A percentile compares a stretch with the other conserved stretches of the same genome.
Evolutionary conservation across 306 rosid genomes (phyloP).

Genomic region (Purshia tridentata): DNA sequence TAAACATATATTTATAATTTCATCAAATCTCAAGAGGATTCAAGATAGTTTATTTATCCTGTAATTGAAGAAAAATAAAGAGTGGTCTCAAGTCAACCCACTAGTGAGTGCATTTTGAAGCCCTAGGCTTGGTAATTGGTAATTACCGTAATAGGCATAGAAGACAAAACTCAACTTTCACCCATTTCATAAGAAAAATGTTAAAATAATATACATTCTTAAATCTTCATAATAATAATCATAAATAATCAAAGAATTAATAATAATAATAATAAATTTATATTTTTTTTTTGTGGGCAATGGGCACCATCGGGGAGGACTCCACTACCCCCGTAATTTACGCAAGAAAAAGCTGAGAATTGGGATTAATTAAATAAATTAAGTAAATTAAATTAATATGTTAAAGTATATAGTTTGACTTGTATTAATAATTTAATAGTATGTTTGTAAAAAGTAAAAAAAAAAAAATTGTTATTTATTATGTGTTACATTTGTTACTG

Average conservation of each 20-base stretch:
- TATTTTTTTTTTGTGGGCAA: background rate
- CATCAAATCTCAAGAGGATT: no score
- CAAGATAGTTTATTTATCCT: no score
- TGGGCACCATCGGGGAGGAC: background rate
- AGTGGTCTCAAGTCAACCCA: background rate
- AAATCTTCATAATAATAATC: background rate
- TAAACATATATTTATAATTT: no score
- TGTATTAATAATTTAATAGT: background rate
- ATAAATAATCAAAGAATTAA: no score
- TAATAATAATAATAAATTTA: no score
- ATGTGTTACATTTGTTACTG: background rate
- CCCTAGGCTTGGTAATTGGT: background rate
- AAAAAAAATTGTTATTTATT: background rate
- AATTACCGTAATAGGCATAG: conserved; percentile 3
- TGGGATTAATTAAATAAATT: conserved; percentile 13
- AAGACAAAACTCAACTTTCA: conserved; percentile 34
- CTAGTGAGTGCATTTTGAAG: background rate
- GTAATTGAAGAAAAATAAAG: background rate
- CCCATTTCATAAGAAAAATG: conserved; percentile 1
- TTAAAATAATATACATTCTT: background rate
- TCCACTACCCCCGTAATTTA: conserved; percentile 33
- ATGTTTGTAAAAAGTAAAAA: background rate
- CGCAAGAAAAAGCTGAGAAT: conserved; percentile 24
- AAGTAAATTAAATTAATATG: background rate
- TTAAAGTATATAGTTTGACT: conserved; percentile 14